A percentile compares a stretch with the other conserved stretches of the same genome.
These are phyloP conservation scores for Pythium pyrilobum DNA, from an alignment of 352 stramenopile species.

Conservation along the genomic window DNA sequence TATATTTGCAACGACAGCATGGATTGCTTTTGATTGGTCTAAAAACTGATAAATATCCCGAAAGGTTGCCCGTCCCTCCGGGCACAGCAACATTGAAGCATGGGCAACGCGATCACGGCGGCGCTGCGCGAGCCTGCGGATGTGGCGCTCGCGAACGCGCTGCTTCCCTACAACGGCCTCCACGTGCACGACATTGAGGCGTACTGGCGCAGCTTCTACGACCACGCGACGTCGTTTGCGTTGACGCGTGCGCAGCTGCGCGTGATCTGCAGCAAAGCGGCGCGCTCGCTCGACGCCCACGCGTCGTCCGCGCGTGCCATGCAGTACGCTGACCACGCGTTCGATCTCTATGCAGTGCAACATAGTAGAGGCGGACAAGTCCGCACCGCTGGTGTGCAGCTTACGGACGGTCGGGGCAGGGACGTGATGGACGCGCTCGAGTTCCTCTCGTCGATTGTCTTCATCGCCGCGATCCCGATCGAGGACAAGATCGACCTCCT, in stretches of 20 bases:
- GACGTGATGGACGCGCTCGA: conserved; percentile 68
- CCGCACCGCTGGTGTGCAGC: not conserved
- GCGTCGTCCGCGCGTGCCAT: conserved; percentile 32
- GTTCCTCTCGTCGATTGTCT: conserved; percentile 69
- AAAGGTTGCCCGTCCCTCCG: conserved; percentile 7
- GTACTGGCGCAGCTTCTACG: conserved; percentile 83
- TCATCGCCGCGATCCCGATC: conserved; percentile 47
- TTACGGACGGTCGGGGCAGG: too few relatives aligned
- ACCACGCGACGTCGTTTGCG: conserved; percentile 65
- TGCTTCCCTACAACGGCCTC: conserved; percentile 75
- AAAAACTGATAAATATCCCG: conserved; percentile 9
- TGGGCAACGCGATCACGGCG: conserved; percentile 56
- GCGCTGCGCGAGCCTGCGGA: conserved; percentile 38
- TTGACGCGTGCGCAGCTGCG: conserved; percentile 55
- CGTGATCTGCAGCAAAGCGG: conserved; percentile 52
- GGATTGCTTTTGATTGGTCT: conserved; percentile 11
- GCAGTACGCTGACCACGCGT: conserved; percentile 46
- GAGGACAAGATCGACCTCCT: conserved; percentile 82
- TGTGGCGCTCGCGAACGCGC: conserved; percentile 46
- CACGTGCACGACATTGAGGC: conserved; percentile 61
- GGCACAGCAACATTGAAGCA: conserved; percentile 7
- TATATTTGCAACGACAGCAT: not conserved
- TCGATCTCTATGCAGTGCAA: conserved; percentile 43
- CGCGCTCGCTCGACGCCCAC: conserved; percentile 31
- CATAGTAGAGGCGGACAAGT: not conserved